phyloP scores from a whole-genome alignment of 768 basidiomycete genomes.

The Chalciporus sphaerocephalus region DNA sequence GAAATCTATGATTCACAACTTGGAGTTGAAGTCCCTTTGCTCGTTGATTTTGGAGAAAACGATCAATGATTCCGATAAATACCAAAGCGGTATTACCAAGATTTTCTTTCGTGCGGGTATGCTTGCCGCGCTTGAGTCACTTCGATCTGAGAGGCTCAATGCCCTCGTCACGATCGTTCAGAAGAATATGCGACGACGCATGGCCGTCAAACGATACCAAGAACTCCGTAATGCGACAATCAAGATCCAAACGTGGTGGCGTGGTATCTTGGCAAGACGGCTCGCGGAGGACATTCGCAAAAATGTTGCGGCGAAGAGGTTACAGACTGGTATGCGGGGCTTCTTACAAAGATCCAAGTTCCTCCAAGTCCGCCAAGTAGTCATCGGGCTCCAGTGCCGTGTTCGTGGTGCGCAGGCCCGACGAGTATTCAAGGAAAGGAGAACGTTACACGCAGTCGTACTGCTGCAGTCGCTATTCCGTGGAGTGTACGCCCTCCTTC shows the following conservation, averaged over 20 bases:
- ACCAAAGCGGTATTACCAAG: constrained; percentile 94
- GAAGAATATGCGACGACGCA: constrained; percentile 89
- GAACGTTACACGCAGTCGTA: constrained; percentile 58
- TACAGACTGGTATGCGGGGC: constrained; percentile 71
- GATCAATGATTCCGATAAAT: constrained; percentile 92
- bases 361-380: constrained; percentile 52
- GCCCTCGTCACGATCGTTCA: constrained; percentile 92
- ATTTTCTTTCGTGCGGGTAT: constrained; percentile 99
- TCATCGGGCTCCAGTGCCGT: constrained; percentile 84
- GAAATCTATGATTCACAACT: constrained; percentile 77
- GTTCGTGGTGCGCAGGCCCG: constrained; percentile 74
- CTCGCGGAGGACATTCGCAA: constrained; percentile 68
- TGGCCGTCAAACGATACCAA: constrained; percentile 80
- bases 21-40: constrained; percentile 80
- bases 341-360: constrained; percentile 74
- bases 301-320: constrained; percentile 66
- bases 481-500: constrained; percentile 67
- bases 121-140: constrained; percentile 90
- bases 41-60: constrained; percentile 79
- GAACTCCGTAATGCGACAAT: constrained; percentile 69
- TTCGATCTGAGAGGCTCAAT: constrained; percentile 85
- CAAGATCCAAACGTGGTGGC: constrained; percentile 91
- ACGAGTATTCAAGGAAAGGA: constrained; percentile 50
- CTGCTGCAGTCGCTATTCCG: constrained; percentile 79
- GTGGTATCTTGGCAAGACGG: constrained; percentile 73